Evolutionary conservation across 2,329 filamentous ascomycete genomes (phyloP).

Genomic region (Colletotrichum nymphaeae): DNA sequence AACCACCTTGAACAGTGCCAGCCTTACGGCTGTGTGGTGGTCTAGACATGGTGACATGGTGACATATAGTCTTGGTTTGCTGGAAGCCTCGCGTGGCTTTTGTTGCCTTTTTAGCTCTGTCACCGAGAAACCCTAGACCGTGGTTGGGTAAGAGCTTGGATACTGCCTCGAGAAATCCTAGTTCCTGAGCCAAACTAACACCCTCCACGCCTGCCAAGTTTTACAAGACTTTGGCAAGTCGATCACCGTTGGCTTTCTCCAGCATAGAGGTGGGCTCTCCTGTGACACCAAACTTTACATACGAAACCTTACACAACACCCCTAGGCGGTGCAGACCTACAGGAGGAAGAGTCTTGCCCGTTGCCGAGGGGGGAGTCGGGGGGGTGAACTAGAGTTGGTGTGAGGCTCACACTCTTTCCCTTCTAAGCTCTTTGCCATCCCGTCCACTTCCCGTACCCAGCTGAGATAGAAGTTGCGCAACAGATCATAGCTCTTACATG

Average conservation of each 20-base stretch:
- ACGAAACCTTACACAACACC: not conserved
- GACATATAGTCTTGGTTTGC: not conserved
- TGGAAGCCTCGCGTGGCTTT: not conserved
- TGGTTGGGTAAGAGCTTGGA: too few species aligned
- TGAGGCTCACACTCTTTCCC: not conserved
- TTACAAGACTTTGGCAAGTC: not conserved
- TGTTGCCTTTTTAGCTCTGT: not conserved
- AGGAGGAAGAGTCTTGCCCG: not conserved
- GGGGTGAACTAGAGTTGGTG: not conserved
- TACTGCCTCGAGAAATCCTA: not conserved
- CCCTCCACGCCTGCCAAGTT: not conserved
- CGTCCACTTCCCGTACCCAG: constrained; percentile 29
- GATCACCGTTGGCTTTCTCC: not conserved
- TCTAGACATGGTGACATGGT: not conserved
- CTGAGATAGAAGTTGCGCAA: not conserved
- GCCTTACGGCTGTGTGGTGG: constrained; percentile 20
- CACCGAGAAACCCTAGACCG: not conserved
- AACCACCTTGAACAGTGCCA: not conserved
- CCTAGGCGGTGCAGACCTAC: constrained; percentile 9
- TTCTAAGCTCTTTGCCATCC: not conserved
- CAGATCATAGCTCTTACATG: not conserved
- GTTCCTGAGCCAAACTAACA: too few species aligned
- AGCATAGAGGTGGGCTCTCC: not conserved
- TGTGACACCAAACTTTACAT: not conserved
- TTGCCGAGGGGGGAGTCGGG: not conserved